Evolutionary conservation across 108 stramenopile genomes (phyloP), one percentile per base, ranked within the genome.

Genomic region (Mayamaea pseudoterrestris): DNA sequence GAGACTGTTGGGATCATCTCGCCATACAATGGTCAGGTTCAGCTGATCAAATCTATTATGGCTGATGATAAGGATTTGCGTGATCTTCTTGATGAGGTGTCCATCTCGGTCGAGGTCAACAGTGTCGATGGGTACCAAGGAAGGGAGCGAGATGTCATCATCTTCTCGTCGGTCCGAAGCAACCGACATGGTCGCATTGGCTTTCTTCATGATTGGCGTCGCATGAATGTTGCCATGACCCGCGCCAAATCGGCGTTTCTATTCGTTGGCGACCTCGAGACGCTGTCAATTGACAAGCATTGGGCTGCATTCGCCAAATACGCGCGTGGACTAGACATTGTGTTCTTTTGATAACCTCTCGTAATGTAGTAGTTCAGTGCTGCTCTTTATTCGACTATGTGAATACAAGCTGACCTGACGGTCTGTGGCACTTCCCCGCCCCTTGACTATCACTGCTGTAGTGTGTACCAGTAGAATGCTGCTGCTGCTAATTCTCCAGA

Each of bases 161-260:
- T 97, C 35, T 83, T 97, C 52, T 92, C 90, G 13, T 59, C 88
- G 7, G 93, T 94, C 29, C 73, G 95, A n/a, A 80, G 87, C 5
- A 99, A 99, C 63, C 80, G 82, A 45, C 55, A 76, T 24, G 92
- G 89, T 35, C 85, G 84, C 25, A 65, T 99, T 30, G 98, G 98
- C 16, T 99, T 99, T 58, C 74, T 99, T 7, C 55, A 56, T 1
- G 98, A 99, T 50, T 94, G 93, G 64, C 73, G 98, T 36, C 73
- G 98, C 40, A 74, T 97, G 67, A 99, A 99, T 68, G 98, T 99
- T 14, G 95, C 98, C 11, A 57, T 99, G 39, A 99, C 98, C 6
- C 69, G 98, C 22, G 93, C 98, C 5, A 87, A 78, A 47, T 70
- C 51, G 30, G 96, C 75, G 16, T 55, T 96, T 40, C 35, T 97